Evolutionary conservation across 371 early-diverging fungal species (phyloP).

Genomic region (Mucor racemosus): DNA sequence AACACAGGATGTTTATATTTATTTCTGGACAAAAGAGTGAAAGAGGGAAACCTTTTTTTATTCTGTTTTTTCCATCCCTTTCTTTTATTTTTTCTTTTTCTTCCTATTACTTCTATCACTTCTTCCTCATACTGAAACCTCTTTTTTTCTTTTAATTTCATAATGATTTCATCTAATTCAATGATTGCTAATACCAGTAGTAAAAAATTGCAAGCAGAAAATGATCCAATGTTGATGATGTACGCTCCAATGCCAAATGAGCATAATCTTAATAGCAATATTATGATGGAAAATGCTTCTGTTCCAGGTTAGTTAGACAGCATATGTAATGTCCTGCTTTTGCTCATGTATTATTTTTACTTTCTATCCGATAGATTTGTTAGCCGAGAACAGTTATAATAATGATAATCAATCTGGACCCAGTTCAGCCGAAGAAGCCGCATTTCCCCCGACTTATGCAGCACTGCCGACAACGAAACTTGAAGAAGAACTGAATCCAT

Average conservation of each 20-base stretch:
- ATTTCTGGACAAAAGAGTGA: conserved; percentile 4
- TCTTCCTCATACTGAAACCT: background rate
- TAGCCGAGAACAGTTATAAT: conserved; percentile 15
- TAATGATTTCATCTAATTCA: background rate
- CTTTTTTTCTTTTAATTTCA: background rate
- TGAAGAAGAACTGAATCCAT: conserved; percentile 36
- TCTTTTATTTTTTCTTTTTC: background rate
- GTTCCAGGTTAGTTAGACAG: background rate
- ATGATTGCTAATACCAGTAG: background rate
- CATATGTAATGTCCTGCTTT: background rate
- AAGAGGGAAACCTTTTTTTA: background rate
- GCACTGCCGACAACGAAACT: conserved; percentile 26
- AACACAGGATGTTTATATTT: background rate
- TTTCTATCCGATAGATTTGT: conserved; percentile 8
- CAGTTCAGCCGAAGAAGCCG: conserved; percentile 23
- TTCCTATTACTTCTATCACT: background rate
- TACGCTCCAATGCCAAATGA: background rate
- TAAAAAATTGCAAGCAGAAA: background rate
- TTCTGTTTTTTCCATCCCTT: background rate
- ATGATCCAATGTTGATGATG: background rate
- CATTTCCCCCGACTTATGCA: conserved; percentile 25
- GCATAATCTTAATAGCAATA: background rate
- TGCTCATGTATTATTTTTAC: background rate
- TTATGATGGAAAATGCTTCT: background rate
- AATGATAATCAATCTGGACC: background rate